These are phyloP conservation scores for Immersiella caudata DNA, from an alignment of 495 filamentous ascomycete genomes.

Conservation along the genomic window DNA sequence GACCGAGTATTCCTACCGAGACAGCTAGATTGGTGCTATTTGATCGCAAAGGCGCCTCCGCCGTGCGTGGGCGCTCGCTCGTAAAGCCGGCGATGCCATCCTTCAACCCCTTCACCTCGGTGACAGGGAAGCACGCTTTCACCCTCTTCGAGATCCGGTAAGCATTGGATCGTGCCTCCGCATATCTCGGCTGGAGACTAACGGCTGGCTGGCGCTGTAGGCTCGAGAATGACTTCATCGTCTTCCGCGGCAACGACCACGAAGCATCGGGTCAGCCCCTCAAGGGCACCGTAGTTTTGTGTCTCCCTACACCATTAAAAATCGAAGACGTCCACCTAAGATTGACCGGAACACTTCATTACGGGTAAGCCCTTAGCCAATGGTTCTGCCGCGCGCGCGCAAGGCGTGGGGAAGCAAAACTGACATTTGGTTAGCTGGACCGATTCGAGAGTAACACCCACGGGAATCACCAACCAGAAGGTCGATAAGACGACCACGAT, in stretches of 20 bases:
- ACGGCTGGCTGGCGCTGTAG: conserved; percentile 44
- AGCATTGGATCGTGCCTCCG: conserved; percentile 21
- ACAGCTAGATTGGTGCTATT: neutral
- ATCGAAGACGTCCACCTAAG: conserved; percentile 73
- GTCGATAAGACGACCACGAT: conserved; percentile 49
- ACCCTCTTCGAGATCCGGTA: conserved; percentile 61
- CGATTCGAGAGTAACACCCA: conserved; percentile 51
- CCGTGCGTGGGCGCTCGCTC: neutral
- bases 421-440: conserved; percentile 45
- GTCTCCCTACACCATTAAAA: conserved; percentile 66
- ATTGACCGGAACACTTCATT: conserved; percentile 68
- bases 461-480: conserved; percentile 52
- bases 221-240: conserved; percentile 75
- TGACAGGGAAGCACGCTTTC: conserved; percentile 44
- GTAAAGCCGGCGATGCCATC: conserved; percentile 46
- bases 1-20: neutral
- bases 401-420: conserved; percentile 7
- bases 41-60: neutral
- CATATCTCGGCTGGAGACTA: neutral
- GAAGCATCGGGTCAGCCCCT: conserved; percentile 76
- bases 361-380: conserved; percentile 56
- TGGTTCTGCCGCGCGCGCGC: neutral
- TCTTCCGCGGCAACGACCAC: conserved; percentile 73
- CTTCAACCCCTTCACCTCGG: conserved; percentile 53
- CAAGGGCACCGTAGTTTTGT: conserved; percentile 75